Conservation (phyloP, 2,329 filamentous ascomycete genomes). For the Fusarium sp. region DNA sequence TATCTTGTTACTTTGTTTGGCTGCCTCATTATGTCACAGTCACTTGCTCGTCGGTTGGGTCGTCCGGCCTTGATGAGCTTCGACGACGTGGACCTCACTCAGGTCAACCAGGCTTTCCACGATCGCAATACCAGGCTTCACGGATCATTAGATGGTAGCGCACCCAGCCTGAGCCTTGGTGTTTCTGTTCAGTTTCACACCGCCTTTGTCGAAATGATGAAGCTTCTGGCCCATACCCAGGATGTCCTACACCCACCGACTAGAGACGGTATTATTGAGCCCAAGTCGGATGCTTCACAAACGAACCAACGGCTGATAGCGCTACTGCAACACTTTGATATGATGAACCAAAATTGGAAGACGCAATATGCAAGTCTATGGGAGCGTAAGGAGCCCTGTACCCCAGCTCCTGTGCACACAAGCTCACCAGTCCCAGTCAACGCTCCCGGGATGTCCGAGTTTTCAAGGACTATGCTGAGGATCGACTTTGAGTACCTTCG, state of each 20-base stretch:
- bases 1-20: neutral
- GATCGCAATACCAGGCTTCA: conserved; percentile 1
- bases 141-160: neutral
- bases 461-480: neutral
- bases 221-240: neutral
- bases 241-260: conserved; percentile 12
- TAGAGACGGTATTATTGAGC: neutral
- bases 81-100: conserved; percentile 1
- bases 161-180: neutral
- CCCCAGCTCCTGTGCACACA: neutral
- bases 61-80: conserved; percentile 4
- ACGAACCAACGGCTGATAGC: neutral
- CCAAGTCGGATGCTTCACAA: neutral
- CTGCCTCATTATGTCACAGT: conserved; percentile 11
- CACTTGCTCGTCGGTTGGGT: conserved; percentile 4
- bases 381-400: neutral
- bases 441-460: neutral
- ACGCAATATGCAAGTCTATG: neutral
- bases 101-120: conserved; percentile 1
- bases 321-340: conserved; percentile 5
- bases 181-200: conserved; percentile 1
- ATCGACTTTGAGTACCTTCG: conserved; percentile 13
- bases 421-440: neutral
- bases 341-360: conserved; percentile 5
- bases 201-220: conserved; percentile 10